phyloP scores from a whole-genome alignment of 768 basidiomycete species.

The Rhodotorula toruloides region DNA sequence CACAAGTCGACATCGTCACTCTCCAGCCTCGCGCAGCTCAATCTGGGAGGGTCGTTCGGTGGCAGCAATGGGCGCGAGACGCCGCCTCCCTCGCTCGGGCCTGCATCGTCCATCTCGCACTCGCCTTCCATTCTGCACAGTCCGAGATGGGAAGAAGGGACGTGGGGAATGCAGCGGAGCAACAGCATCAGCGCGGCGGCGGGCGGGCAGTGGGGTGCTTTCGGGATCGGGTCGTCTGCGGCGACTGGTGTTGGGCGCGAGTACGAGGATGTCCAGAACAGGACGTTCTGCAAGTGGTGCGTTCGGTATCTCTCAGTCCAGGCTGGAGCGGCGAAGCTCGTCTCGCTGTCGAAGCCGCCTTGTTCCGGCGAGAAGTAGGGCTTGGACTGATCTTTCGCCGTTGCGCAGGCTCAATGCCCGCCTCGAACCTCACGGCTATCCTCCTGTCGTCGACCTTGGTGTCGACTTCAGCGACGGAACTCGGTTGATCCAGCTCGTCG shows the following conservation, averaged over 20 bases:
- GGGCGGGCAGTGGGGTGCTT: conserved; percentile 13
- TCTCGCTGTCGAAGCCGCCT: no score
- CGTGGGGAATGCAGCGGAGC: background rate
- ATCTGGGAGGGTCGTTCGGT: background rate
- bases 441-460: conserved; percentile 81
- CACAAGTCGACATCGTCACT: conserved; percentile 13
- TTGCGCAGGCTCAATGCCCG: conserved; percentile 77
- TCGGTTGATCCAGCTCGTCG: conserved; percentile 90
- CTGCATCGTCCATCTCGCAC: background rate
- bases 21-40: conserved; percentile 24
- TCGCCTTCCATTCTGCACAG: background rate
- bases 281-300: conserved; percentile 89
- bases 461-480: conserved; percentile 92
- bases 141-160: background rate
- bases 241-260: background rate
- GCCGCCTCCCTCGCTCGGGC: conserved; percentile 2
- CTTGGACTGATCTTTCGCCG: background rate
- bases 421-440: conserved; percentile 74
- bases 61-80: no score
- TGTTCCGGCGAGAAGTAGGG: no score
- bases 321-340: no score
- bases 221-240: background rate
- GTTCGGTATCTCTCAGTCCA: no score
- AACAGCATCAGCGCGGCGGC: conserved; percentile 8
- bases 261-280: conserved; percentile 57